phyloP scores from a whole-genome alignment of 2,329 filamentous ascomycete genomes.

The Xylariaceae sp. region DNA sequence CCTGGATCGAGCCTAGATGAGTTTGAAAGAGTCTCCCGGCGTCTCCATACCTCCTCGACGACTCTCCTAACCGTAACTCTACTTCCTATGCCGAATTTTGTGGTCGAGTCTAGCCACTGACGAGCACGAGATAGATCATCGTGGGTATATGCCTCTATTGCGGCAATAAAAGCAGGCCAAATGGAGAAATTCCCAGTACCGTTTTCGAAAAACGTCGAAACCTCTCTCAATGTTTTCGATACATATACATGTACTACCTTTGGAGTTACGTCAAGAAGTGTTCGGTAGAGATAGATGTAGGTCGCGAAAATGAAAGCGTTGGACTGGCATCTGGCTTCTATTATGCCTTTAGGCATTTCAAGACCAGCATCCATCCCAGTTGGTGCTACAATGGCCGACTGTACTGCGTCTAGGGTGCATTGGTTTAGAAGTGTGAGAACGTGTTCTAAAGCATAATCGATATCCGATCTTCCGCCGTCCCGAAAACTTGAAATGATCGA shows the following conservation, averaged over 20 bases:
- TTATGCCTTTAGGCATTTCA: too few species aligned
- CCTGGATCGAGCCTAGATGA: constrained; percentile 1
- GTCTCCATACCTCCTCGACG: constrained; percentile 6
- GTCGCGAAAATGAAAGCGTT: neutral
- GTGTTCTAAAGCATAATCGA: neutral
- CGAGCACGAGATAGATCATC: neutral
- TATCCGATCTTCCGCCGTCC: neutral
- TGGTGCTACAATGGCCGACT: too few species aligned
- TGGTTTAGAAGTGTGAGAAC: neutral
- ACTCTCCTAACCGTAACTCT: neutral
- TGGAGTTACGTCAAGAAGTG: neutral
- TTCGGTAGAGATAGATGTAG: constrained; percentile 5
- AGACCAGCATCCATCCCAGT: too few species aligned
- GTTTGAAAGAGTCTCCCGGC: neutral
- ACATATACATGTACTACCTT: neutral
- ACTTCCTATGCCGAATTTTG: neutral
- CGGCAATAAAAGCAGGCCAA: constrained; percentile 6
- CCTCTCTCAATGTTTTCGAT: neutral
- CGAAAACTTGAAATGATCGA: neutral
- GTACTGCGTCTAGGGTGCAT: too few species aligned
- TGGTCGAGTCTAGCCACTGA: neutral
- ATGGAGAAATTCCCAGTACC: constrained; percentile 2
- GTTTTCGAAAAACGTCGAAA: neutral
- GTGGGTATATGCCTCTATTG: constrained; percentile 1
- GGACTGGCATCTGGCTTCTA: neutral